Evolutionary conservation across 2,329 filamentous ascomycete species (phyloP), one percentile per base, ranked within the genome.

Genomic region (Epicoccum nigrum): DNA sequence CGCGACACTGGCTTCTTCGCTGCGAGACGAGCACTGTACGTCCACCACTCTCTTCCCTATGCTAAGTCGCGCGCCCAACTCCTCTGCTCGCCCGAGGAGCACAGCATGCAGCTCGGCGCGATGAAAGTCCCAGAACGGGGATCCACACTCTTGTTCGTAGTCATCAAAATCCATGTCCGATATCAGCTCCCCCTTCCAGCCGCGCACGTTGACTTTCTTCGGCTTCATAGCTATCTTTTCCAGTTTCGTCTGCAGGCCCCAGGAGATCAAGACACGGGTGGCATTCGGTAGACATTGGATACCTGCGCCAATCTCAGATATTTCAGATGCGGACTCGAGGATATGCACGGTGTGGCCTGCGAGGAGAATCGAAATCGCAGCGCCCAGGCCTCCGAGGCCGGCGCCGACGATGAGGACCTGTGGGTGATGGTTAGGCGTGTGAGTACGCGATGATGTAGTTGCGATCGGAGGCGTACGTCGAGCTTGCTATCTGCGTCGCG

Each of bases 71-170:
- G 74, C 79, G 0, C 82, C 82, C 0, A 84, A 66, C 47, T 81
- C 76, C 3, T 72, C 45, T 4, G 80, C 79, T 28, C 79, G 64
- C 3, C 77, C 70, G 2, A 83, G 59, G 4, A 84, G 68, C 32
- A 74, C 76, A 27, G 66, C 70, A 32, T 83, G 81, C 16, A 83
- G 60, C 52, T 81, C 78, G 2, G 80, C 79, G 8, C 81, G 76
- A 57, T 84, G 81, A 32, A 84, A 83, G 55, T 83, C 81, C 68
- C 78, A 80, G 57, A 82, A 83, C 19, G 74, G 79, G 21, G 70
- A 74, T 2, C 74, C 74, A 4, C 64, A 67, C 19, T 72, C 65
- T 13, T 61, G 51, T 8, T 60, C 59, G 40, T 73, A 74, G 2
- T 71, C 74, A 12, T 76, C 61, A 41, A 81, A 82, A 55, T 83